Percentiles rank a stretch among this genome's conserved stretches.
Conservation (phyloP, 2,329 filamentous ascomycete genomes). For the Sphaerostilbella broomeana region DNA sequence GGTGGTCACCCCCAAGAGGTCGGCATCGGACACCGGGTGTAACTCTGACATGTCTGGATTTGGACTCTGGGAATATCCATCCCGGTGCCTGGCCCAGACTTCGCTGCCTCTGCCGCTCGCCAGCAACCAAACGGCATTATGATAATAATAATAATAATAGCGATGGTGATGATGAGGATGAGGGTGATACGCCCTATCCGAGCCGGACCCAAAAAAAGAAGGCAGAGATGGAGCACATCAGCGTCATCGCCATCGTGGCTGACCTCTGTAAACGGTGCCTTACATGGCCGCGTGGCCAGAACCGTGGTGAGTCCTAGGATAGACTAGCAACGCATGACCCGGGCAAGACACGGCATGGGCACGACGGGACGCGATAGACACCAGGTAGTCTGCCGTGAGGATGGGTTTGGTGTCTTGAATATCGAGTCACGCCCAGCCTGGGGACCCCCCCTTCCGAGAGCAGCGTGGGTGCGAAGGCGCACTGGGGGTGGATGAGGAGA, state of each 20-base stretch:
- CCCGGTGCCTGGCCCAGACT: too few species aligned
- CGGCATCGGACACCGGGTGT: too few species aligned
- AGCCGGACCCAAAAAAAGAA: not conserved
- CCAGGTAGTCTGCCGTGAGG: slow-evolving; percentile 19
- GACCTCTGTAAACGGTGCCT: slow-evolving; percentile 21
- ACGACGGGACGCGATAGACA: slow-evolving; percentile 24
- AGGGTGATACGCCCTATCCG: too few species aligned
- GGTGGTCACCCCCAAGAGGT: too few species aligned
- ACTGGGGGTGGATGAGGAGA: slow-evolving; percentile 12
- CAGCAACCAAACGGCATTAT: too few species aligned
- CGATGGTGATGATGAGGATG: too few species aligned
- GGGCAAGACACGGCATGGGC: slow-evolving; percentile 19
- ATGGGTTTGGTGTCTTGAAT: slow-evolving; percentile 31
- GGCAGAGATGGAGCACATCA: slow-evolving; percentile 7
- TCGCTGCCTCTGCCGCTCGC: too few species aligned
- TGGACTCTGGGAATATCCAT: too few species aligned
- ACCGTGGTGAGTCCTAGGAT: slow-evolving; percentile 13
- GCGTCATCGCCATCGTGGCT: slow-evolving; percentile 14
- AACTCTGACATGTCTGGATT: too few species aligned
- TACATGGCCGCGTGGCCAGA: slow-evolving; percentile 25
- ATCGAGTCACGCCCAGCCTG: slow-evolving; percentile 31
- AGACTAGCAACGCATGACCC: slow-evolving; percentile 22
- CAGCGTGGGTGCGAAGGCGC: slow-evolving; percentile 10
- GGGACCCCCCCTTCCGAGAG: slow-evolving; percentile 11
- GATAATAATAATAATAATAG: too few species aligned